Evolutionary conservation across 768 basidiomycete genomes (phyloP), one percentile per base, ranked within the genome.

Genomic region (Sporobolomyces pararoseus): DNA sequence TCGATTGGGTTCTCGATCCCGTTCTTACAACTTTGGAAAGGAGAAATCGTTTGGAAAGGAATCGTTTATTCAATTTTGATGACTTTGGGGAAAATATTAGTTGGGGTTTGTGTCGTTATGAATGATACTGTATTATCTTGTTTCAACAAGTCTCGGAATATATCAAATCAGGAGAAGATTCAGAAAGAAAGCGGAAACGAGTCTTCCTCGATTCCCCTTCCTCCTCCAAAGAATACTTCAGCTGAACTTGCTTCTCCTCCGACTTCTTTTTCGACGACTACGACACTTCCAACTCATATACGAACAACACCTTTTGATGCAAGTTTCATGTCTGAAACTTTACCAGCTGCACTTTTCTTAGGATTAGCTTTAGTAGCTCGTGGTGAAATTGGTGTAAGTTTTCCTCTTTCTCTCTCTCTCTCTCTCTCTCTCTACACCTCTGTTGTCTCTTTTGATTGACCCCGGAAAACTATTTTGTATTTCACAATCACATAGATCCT

Each of bases 311-410:
- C n/a, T n/a, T n/a, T n/a, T n/a, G n/a, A n/a, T n/a, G n/a, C n/a
- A n/a, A n/a, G n/a, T n/a, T 19, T 39, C 61, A 7, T 68, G 67
- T 14, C 63, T 71, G n/a, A 71, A 75, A 12, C 79, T 65, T 49
- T 72, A 0, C 78, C 76, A 1, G 78, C 80, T 7, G 80, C 81
- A 1, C 62, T 78, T 16, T 79, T 86, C 46, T 79, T 87, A 25
- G 84, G 84, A 0, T 76, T 85, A 5, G 86, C 86, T 0, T 85
- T 88, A 83, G 83, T 87, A 42, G 84, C 87, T 0, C 82, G 87
- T 3, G 88, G 88, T 1, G 87, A 88, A 77, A 87, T 88, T 32
- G 86, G 85, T 17, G 81, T 88, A 54, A 63, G 80, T 71, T 47
- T 7, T n/a, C 32, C 51, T 44, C 14, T 72, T 73, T 34, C 72